Percentiles rank a stretch among this genome's conserved stretches.
These are phyloP conservation scores for Candida ipomoeae DNA, from an alignment of 805 yeast species.

Conservation along the genomic window DNA sequence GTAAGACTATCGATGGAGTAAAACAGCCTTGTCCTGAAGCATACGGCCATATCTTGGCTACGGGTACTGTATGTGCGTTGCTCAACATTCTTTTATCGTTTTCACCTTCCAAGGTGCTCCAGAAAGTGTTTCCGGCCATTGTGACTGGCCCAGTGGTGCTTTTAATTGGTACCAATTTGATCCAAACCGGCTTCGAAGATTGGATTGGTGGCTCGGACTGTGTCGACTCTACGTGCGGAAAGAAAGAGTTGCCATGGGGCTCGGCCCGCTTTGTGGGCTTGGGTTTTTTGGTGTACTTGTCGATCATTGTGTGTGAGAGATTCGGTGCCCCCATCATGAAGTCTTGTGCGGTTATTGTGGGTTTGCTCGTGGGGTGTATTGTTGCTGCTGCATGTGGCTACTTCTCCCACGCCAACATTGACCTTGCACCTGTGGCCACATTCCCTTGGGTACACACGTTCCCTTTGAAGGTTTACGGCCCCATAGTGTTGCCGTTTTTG, in stretches of 20 bases:
- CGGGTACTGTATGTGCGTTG: slow-evolving; percentile 74
- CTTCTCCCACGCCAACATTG: slow-evolving; percentile 55
- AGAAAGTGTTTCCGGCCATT: slow-evolving; percentile 76
- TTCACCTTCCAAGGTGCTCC: slow-evolving; percentile 67
- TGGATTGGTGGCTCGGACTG: slow-evolving; percentile 88
- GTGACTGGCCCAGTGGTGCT: slow-evolving; percentile 94
- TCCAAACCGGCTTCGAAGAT: slow-evolving; percentile 71
- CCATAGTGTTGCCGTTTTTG: slow-evolving; percentile 78
- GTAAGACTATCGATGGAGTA: slow-evolving; percentile 62
- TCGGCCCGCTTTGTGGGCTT: slow-evolving; percentile 82
- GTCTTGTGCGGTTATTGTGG: slow-evolving; percentile 87
- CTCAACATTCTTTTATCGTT: slow-evolving; percentile 72
- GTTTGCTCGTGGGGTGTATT: slow-evolving; percentile 82
- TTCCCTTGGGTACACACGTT: slow-evolving; percentile 89
- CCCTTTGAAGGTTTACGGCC: slow-evolving; percentile 71
- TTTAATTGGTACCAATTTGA: slow-evolving; percentile 69
- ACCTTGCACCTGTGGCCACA: slow-evolving; percentile 73
- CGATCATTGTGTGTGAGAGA: slow-evolving; percentile 73
- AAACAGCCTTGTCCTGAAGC: slow-evolving; percentile 81
- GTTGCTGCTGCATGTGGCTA: slow-evolving; percentile 90
- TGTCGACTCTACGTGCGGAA: slow-evolving; percentile 22
- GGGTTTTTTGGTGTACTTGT: slow-evolving; percentile 74
- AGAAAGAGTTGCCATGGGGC: slow-evolving; percentile 59
- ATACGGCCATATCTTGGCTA: slow-evolving; percentile 81
- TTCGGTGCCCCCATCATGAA: slow-evolving; percentile 95